Evolutionary conservation across 768 basidiomycete genomes (phyloP), one percentile per base, ranked within the genome.

Genomic region (Leccinum incarnatum): DNA sequence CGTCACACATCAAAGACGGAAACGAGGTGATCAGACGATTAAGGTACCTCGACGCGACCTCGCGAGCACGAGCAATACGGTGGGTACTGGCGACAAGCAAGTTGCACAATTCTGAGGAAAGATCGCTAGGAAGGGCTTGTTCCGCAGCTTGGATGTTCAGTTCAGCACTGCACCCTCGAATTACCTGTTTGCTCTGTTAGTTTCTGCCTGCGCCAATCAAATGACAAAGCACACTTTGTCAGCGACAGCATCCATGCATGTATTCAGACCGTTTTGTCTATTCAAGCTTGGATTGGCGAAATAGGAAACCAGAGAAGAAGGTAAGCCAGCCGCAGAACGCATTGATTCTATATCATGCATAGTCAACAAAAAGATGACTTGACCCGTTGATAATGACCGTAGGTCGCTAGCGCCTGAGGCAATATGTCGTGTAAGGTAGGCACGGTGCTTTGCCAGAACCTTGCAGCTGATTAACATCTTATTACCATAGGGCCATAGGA

Each of bases 1-100:
- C 83, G 66, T 95, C 89, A 73, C 96, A 98, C 84, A 97, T 90
- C 52, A 99, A 77, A 14, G 95, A 94, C 2, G 97, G 95, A 74
- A 98, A 98, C 2, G 90, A 92, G 8, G 86, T 88, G 62, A 98
- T 87, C 42, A 98, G 77, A 40, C 86, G 83, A 73, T 93, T 85
- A 27, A 98, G 80, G 69, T 91, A 97, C 72, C 84, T 88, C 45
- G 87, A 81, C 1, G 95, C 91, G 30, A 94, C 79, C 34, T 90
- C 88, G 34, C 96, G 81, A 53, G 89, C 90, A 69, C 90, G 91
- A 32, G 83, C 78, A 58, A 92, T 84, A 29, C 93, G 84, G 73
- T 95, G 92, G 3, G 92, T 93, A 73, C 90, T 89, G 45, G 80
- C 78, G 15, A 93, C 77, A 15, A 98, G 80, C 23, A 98, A 78